Conservation (phyloP, 1,284 basidiomycete genomes). For the Sphagnurus paluster region DNA sequence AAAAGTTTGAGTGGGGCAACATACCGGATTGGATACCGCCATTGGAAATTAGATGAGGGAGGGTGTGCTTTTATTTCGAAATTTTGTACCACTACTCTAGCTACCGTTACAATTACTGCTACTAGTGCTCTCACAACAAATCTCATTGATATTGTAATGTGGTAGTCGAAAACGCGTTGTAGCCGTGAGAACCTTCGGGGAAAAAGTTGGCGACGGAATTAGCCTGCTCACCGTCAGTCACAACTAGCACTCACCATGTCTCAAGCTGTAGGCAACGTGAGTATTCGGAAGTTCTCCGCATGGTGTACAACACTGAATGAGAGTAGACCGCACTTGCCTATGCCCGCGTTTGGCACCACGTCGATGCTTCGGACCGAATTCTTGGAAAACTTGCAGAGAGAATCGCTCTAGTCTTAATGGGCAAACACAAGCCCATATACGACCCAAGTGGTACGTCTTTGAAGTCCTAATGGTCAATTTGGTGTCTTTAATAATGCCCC, state of each 20-base stretch:
- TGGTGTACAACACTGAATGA: not conserved
- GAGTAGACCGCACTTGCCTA: conserved; percentile 89
- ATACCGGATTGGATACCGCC: conserved; percentile 83
- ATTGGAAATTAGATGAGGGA: conserved; percentile 54
- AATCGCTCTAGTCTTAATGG: conserved; percentile 96
- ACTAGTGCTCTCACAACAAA: not conserved
- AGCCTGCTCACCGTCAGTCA: not conserved
- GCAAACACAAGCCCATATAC: conserved; percentile 98
- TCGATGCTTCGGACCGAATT: conserved; percentile 87
- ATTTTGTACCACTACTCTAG: conserved; percentile 2
- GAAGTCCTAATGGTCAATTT: too few relatives aligned
- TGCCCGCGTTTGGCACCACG: conserved; percentile 93
- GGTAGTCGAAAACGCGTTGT: too few relatives aligned
- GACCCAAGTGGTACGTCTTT: conserved; percentile 76
- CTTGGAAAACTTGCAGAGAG: conserved; percentile 92
- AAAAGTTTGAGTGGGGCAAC: conserved; percentile 69
- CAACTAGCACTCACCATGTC: conserved; percentile 44
- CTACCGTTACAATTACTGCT: not conserved
- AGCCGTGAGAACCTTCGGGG: conserved; percentile 14
- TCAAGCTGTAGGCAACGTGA: conserved; percentile 67
- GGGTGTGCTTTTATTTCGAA: not conserved
- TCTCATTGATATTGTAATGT: too few relatives aligned
- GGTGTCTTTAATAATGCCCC: not conserved
- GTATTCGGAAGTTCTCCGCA: conserved; percentile 18
- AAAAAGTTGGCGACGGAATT: not conserved